Conservation (phyloP, 805 yeast species). For the Candida verbasci region DNA sequence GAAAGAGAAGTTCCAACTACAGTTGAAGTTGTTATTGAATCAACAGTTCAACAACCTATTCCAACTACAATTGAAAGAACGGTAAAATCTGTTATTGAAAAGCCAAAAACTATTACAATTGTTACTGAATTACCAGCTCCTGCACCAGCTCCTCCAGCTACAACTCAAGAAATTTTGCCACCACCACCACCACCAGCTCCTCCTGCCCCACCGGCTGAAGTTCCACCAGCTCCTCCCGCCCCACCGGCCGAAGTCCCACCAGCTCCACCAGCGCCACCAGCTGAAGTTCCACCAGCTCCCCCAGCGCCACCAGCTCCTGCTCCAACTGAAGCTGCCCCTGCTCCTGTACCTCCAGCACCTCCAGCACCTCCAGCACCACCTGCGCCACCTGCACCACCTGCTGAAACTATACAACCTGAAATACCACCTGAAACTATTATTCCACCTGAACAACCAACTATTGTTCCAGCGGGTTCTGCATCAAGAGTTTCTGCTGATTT, state of each 20-base stretch:
- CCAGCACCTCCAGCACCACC: background rate
- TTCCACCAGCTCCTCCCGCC: background rate
- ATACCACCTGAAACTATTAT: no score
- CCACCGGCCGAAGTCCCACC: background rate
- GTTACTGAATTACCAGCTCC: background rate
- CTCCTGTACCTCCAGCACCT: background rate
- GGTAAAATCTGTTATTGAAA: conserved; percentile 1
- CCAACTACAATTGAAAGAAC: conserved; percentile 4
- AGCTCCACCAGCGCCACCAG: background rate
- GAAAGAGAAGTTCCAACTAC: conserved; percentile 3
- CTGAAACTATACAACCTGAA: background rate
- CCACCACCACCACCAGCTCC: conserved; percentile 1
- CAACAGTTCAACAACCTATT: background rate
- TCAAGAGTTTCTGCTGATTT: background rate
- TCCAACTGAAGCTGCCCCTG: no score
- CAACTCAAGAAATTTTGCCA: background rate
- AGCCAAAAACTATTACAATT: background rate
- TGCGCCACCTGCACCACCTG: background rate
- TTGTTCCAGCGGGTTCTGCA: conserved; percentile 2
- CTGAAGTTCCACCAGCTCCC: background rate
- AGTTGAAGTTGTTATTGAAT: background rate
- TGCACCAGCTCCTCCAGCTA: conserved; percentile 1
- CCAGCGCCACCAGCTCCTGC: background rate
- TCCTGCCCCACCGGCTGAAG: background rate
- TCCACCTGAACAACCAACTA: conserved; percentile 1